Percentiles rank a stretch among this genome's conserved stretches.
Conservation (phyloP, 2,329 filamentous ascomycete species). For the Aspergillus sp. region DNA sequence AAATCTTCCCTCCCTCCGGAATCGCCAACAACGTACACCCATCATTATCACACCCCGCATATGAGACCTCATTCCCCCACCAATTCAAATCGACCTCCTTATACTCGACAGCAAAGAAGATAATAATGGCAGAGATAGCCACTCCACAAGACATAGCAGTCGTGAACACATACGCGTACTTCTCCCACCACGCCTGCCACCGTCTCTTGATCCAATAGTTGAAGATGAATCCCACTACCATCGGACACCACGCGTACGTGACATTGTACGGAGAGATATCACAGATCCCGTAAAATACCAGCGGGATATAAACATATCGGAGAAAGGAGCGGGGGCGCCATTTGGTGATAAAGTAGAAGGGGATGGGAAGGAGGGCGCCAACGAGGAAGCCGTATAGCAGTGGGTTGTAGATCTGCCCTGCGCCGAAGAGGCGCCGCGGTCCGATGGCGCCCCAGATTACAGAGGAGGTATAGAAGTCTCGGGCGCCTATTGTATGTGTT, state of each 20-base stretch:
- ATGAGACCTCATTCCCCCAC: constrained; percentile 2
- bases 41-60: not conserved
- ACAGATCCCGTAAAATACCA: not conserved
- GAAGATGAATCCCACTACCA: not conserved
- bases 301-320: constrained; percentile 1
- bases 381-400: constrained; percentile 8
- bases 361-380: constrained; percentile 5
- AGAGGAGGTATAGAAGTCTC: constrained; percentile 9
- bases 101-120: constrained; percentile 5
- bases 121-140: constrained; percentile 1
- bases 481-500: not conserved
- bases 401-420: constrained; percentile 2
- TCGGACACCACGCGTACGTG: constrained; percentile 6
- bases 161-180: constrained; percentile 6
- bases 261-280: constrained; percentile 8
- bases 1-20: not conserved
- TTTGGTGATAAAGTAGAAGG: constrained; percentile 4
- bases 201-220: not conserved
- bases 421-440: constrained; percentile 4
- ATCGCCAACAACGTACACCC: not conserved
- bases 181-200: constrained; percentile 3
- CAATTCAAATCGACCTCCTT: not conserved
- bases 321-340: not conserved
- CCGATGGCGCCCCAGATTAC: constrained; percentile 10
- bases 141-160: constrained; percentile 2